Evolutionary conservation across 2,329 filamentous ascomycete genomes (phyloP), one percentile per base, ranked within the genome.

Genomic region (Hawksworthiomyces lignivorus): DNA sequence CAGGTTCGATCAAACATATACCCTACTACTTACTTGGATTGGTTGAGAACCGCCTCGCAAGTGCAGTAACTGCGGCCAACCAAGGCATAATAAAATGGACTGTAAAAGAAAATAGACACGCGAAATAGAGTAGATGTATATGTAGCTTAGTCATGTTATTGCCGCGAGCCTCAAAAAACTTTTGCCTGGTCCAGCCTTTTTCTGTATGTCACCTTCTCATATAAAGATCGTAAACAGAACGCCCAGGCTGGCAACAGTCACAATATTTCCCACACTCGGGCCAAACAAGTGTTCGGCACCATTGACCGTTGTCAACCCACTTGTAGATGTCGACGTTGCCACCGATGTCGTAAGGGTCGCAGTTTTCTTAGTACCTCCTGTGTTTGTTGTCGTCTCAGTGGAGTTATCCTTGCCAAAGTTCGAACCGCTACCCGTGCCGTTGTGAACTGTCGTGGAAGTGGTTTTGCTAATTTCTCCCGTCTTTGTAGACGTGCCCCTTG

Each of bases 181-280:
- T n/a, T n/a, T n/a, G n/a, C n/a, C n/a, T n/a, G n/a, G n/a, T n/a
- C n/a, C n/a, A n/a, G n/a, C n/a, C n/a, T n/a, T n/a, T n/a, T n/a
- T n/a, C n/a, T n/a, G n/a, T n/a, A n/a, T n/a, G n/a, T n/a, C n/a
- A n/a, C 26, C 15, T 11, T 12, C 18, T 41, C 28, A 48, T 43
- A 48, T 31, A 24, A 46, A 45, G n/a, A 45, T 24, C 21, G 28
- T 37, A 19, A 48, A 44, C 0, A 36, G 44, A 21, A 48, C 26
- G 8, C 41, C 46, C 27, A 50, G 38, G 4, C 48, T 43, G 19
- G 43, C 43, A 21, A 48, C 30, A 2, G 41, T 44, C 19, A 43
- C 38, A 6, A 50, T 11, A 11, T 24, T 39, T 11, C 41, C 44
- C 9, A 36, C n/a, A 12, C 45, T 40, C 2, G 44, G 35, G 5